A percentile compares a stretch with the other conserved stretches of the same genome.
Evolutionary conservation across 2,329 filamentous ascomycete species (phyloP).

Genomic region (Beauveria sp.): DNA sequence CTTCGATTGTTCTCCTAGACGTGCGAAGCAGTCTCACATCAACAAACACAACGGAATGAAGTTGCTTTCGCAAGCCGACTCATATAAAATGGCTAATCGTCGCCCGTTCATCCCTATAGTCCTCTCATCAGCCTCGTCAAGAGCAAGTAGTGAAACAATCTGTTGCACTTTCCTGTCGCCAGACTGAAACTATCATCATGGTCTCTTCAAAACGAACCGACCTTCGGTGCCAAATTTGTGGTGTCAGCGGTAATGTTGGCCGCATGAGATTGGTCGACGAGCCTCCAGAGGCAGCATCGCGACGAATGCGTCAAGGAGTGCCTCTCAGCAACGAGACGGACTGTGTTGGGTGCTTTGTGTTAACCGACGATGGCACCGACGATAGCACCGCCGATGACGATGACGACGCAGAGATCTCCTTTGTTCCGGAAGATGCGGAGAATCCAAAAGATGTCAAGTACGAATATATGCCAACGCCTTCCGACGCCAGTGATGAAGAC

Average conservation of each 20-base stretch:
- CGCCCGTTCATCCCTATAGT: background rate
- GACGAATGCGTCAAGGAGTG: background rate
- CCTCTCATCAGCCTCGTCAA: background rate
- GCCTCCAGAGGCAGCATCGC: conserved; percentile 15
- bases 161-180: background rate
- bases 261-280: conserved; percentile 18
- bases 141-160: background rate
- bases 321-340: background rate
- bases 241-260: conserved; percentile 23
- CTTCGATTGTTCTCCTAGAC: too few species aligned
- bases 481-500: background rate
- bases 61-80: background rate
- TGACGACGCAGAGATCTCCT: background rate
- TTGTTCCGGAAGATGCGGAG: background rate
- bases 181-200: background rate
- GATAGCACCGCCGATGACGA: background rate
- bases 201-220: conserved; percentile 6
- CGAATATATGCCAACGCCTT: background rate
- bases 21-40: background rate
- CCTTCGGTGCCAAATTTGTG: conserved; percentile 20
- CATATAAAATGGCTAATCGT: background rate
- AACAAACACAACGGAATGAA: background rate
- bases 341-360: conserved; percentile 12
- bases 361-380: conserved; percentile 6
- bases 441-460: background rate